Percentiles rank a stretch among this genome's conserved stretches.
Evolutionary conservation across 371 early-diverging fungal species (phyloP).

Genomic region (Circinella umbellata): DNA sequence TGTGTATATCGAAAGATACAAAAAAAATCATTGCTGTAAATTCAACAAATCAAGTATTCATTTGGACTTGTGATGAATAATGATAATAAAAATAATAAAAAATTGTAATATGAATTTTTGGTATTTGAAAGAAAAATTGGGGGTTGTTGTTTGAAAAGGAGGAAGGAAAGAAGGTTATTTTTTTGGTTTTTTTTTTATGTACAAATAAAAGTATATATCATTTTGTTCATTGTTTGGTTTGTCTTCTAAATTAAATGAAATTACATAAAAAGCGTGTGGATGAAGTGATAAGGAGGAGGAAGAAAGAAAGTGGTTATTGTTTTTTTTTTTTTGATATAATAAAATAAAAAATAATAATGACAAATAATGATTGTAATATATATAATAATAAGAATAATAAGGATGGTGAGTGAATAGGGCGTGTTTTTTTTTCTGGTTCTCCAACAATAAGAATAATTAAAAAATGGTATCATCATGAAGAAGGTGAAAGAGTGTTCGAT

Average conservation of each 20-base stretch:
- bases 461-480: slow-evolving; percentile 3
- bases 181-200: not conserved
- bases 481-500: not conserved
- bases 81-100: too few species aligned
- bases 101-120: too few species aligned
- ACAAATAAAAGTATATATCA: not conserved
- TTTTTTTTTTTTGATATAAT: too few species aligned
- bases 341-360: too few species aligned
- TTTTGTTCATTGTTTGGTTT: not conserved
- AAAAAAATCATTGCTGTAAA: slow-evolving; percentile 43
- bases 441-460: too few species aligned
- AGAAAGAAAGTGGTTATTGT: too few species aligned
- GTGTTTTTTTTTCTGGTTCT: too few species aligned
- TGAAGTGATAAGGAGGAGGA: not conserved
- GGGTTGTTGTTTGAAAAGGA: too few species aligned
- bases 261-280: not conserved
- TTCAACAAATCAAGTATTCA: slow-evolving; percentile 37
- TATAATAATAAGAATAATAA: not conserved
- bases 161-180: too few species aligned
- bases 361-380: too few species aligned
- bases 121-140: too few species aligned
- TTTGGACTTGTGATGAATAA: slow-evolving; percentile 31
- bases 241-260: too few species aligned
- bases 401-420: not conserved
- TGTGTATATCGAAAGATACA: slow-evolving; percentile 36